Conservation (phyloP, 805 yeast species). For the Candida maltosa region DNA sequence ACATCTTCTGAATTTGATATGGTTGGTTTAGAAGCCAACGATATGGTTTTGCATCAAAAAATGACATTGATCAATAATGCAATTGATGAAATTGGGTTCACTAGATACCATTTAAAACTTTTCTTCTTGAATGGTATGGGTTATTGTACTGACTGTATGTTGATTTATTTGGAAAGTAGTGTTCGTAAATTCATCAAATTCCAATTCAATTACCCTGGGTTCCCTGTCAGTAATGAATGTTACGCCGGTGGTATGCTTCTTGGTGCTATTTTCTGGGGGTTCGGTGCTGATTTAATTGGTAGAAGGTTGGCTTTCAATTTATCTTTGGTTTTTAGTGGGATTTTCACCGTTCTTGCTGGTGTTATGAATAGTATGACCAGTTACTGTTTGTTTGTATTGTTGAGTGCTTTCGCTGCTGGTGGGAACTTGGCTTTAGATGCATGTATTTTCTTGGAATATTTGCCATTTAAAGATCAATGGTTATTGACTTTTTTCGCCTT, state of each 20-base stretch:
- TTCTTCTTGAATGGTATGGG: constrained; percentile 56
- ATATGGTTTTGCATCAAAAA: constrained; percentile 26
- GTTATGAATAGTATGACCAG: constrained; percentile 22
- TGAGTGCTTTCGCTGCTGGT: constrained; percentile 22
- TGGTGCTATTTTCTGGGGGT: constrained; percentile 57
- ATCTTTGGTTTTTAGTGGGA: constrained; percentile 19
- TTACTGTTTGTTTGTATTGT: constrained; percentile 19
- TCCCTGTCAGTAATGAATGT: constrained; percentile 40
- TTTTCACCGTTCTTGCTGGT: constrained; percentile 23
- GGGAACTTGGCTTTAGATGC: constrained; percentile 29
- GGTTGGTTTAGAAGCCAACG: constrained; percentile 22
- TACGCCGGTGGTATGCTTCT: constrained; percentile 41
- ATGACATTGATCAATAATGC: constrained; percentile 28
- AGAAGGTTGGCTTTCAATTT: constrained; percentile 47
- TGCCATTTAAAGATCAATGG: constrained; percentile 24
- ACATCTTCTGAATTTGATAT: constrained; percentile 10
- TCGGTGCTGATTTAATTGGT: constrained; percentile 54
- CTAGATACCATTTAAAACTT: constrained; percentile 50
- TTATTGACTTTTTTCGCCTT: constrained; percentile 36
- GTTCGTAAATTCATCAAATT: constrained; percentile 44
- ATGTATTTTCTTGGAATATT: constrained; percentile 23
- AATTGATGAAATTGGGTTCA: constrained; percentile 42
- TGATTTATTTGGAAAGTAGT: constrained; percentile 44
- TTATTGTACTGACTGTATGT: constrained; percentile 52
- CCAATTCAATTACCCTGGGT: constrained; percentile 45